phyloP scores from a whole-genome alignment of 164 flowering plant species.

The Kingdonia uniflora region DNA sequence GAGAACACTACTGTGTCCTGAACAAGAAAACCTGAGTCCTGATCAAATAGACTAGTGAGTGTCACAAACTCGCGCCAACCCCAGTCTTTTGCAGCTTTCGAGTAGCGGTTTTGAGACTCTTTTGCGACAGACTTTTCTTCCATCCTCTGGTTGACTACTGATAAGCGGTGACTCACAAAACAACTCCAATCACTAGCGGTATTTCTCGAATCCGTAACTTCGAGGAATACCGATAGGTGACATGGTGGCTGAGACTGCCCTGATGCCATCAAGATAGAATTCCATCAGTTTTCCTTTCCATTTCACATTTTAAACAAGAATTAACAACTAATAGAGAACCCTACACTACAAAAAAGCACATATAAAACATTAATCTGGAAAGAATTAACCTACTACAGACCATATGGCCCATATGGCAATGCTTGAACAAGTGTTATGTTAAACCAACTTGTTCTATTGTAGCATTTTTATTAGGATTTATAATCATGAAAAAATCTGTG shows the following conservation, averaged over 20 bases:
- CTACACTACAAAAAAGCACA: too few relatives aligned
- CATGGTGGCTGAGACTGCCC: conserved; percentile 99
- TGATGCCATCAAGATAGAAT: conserved; percentile 33
- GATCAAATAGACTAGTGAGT: conserved; percentile 92
- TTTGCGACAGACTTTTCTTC: conserved; percentile 90
- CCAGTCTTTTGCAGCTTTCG: conserved; percentile 99
- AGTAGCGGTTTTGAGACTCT: conserved; percentile 95
- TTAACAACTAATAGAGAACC: too few relatives aligned
- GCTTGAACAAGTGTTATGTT: too few relatives aligned
- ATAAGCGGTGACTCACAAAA: conserved; percentile 92
- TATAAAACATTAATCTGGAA: too few relatives aligned
- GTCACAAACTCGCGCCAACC: conserved; percentile 99
- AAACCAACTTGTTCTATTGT: too few relatives aligned
- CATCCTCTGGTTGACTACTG: conserved; percentile 91
- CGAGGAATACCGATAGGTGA: conserved; percentile 96
- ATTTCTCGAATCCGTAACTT: conserved; percentile 91
- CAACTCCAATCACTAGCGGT: conserved; percentile 94
- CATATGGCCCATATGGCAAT: too few relatives aligned
- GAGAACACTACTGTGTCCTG: conserved; percentile 86
- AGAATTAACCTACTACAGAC: too few relatives aligned
- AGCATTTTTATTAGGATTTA: too few relatives aligned
- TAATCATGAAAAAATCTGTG: too few relatives aligned
- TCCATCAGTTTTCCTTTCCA: conserved; percentile 21
- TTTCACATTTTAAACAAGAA: conserved; percentile 7
- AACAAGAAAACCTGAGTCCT: conserved; percentile 93